Conservation (phyloP, 2,329 filamentous ascomycete species). For the Zymoseptoria passerinii region DNA sequence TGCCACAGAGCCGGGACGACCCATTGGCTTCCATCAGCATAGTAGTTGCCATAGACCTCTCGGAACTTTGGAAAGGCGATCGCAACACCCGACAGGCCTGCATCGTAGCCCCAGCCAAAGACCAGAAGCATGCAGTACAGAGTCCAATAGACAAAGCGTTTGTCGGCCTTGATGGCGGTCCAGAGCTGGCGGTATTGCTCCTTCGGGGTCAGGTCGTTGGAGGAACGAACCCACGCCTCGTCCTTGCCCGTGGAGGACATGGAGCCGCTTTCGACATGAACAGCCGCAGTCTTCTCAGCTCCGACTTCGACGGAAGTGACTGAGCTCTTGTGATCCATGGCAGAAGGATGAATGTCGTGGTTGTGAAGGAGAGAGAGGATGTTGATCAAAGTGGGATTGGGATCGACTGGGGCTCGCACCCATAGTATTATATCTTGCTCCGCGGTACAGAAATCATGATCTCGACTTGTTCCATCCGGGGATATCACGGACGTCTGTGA, state of each 20-base stretch:
- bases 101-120: slow-evolving; percentile 32
- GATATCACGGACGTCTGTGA: slow-evolving; percentile 41
- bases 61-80: slow-evolving; percentile 32
- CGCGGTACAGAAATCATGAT: background rate
- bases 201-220: slow-evolving; percentile 14
- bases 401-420: background rate
- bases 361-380: background rate
- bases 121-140: slow-evolving; percentile 26
- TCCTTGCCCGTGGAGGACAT: slow-evolving; percentile 6
- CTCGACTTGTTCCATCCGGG: slow-evolving; percentile 37
- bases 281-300: slow-evolving; percentile 12
- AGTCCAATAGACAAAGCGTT: slow-evolving; percentile 18
- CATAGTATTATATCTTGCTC: background rate
- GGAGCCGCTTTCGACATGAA: slow-evolving; percentile 12
- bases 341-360: background rate
- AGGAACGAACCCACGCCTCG: background rate
- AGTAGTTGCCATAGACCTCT: slow-evolving; percentile 29
- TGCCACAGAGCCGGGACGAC: slow-evolving; percentile 33
- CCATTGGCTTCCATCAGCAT: slow-evolving; percentile 17
- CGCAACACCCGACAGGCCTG: slow-evolving; percentile 31
- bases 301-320: slow-evolving; percentile 3
- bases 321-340: slow-evolving; percentile 2
- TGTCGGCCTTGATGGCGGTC: slow-evolving; percentile 21
- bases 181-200: slow-evolving; percentile 21
- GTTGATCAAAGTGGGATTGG: background rate